Conservation (phyloP, 176 grass and related monocot genomes). For the Aechmea fasciata region DNA sequence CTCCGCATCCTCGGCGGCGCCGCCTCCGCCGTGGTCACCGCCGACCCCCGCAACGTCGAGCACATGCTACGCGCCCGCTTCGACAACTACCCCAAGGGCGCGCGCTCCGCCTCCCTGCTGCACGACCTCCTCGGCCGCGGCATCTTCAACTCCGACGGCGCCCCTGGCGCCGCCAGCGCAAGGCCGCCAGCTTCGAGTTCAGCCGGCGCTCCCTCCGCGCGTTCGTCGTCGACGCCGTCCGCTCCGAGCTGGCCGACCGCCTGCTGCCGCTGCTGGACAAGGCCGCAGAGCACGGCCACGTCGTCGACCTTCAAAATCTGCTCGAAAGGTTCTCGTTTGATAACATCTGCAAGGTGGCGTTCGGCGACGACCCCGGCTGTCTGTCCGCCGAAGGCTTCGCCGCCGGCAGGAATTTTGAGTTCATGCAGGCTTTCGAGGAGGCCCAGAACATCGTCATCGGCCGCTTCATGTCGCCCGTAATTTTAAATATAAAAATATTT, state of each 20-base stretch:
- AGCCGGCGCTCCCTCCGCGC: conserved; percentile 28
- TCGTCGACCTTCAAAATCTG: conserved; percentile 27
- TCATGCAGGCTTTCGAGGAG: conserved; percentile 36
- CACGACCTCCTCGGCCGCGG: conserved; percentile 34
- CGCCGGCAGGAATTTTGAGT: neutral
- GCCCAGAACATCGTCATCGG: conserved; percentile 26
- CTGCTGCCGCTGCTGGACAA: conserved; percentile 22
- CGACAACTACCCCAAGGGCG: conserved; percentile 29
- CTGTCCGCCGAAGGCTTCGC: conserved; percentile 17
- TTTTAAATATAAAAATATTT: too few relatives aligned
- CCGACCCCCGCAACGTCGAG: conserved; percentile 35
- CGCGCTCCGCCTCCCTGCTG: conserved; percentile 13
- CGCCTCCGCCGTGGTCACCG: conserved; percentile 19
- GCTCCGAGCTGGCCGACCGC: conserved; percentile 19
- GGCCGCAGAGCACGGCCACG: neutral
- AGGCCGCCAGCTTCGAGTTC: conserved; percentile 38
- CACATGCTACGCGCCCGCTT: conserved; percentile 34
- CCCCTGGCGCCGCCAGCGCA: conserved; percentile 33
- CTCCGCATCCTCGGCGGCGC: conserved; percentile 17
- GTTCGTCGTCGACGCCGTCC: conserved; percentile 27
- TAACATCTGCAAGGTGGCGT: conserved; percentile 50
- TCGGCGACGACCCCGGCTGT: conserved; percentile 43
- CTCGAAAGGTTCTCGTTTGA: conserved; percentile 51
- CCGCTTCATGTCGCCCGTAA: conserved; percentile 21
- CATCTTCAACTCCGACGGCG: conserved; percentile 43